Base-by-base conservation (phyloP, 164 flowering plant species). In the Malania oleifera region DNA sequence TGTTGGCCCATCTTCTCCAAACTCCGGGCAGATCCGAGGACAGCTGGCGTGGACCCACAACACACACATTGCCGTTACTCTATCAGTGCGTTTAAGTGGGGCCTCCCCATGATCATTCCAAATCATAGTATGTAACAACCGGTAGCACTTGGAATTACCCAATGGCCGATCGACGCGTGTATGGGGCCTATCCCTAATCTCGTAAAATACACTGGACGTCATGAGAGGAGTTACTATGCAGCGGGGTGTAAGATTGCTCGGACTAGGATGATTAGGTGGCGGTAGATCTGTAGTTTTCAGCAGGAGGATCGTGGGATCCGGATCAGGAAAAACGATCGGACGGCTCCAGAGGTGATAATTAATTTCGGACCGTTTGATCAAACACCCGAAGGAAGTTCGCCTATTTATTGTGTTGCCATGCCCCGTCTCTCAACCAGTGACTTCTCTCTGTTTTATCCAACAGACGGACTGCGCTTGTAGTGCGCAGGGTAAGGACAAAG, bases 391-490 rank as follows among this genome's bases (percentile, higher is more conserved):
- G n/a, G n/a, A n/a, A 2, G 4, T 18, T 4, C 34, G 63, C 29
- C 67, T 58, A 58, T 60, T 64, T 56, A 56, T 35, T 26, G 37
- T 5, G 20, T 23, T 31, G 35, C 9, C 17, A 1, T 31, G 17
- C 40, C 38, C 61, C 7, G 26, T 35, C 27, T 8, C 23, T 18
- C 46, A 34, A n/a, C 20, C 44, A 2, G 46, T 37, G 35, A 13
- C 41, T 17, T 12, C 11, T 17, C 48, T 27, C 29, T 9, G 6
- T 0, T 24, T 1, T 11, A 43, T n/a, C n/a, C n/a, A n/a, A n/a
- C n/a, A n/a, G n/a, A n/a, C 50, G 2, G 3, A 4, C 50, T 31
- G 6, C 6, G 6, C 4, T 31, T 31, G 50, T 13, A 46, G 26
- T 13, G 34, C 51, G 47, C 48, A 47, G 11, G 22, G 20, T 53